These are phyloP conservation scores for Citrus reticulata DNA, from an alignment of 345 rosid genomes.

Conservation along the genomic window DNA sequence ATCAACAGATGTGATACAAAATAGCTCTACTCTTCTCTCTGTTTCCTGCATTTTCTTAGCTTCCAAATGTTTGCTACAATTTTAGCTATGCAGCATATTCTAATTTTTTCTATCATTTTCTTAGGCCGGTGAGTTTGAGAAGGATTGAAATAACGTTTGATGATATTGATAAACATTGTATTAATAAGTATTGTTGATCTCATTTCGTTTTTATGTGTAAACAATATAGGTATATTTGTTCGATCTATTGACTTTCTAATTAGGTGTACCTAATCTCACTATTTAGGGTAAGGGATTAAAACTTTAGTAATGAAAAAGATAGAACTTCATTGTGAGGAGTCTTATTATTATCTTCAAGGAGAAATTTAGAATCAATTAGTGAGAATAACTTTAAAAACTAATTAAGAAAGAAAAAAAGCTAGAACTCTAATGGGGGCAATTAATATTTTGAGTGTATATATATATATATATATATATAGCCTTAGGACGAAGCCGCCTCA, in stretches of 20 bases:
- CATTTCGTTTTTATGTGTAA: background rate
- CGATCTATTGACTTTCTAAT: background rate
- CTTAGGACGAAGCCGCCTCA: conserved; percentile 27
- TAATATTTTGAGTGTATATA: no score
- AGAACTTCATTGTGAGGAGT: background rate
- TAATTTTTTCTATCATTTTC: no score
- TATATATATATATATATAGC: no score
- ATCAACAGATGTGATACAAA: no score
- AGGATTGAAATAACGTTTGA: no score
- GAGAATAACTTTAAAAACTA: background rate
- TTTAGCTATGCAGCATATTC: no score
- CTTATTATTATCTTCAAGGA: background rate
- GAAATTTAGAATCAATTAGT: background rate
- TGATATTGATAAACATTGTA: no score
- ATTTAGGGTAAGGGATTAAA: background rate
- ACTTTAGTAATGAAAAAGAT: background rate
- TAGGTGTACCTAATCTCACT: conserved; percentile 15
- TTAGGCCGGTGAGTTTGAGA: no score
- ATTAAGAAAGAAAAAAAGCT: no score
- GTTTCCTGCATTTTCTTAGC: no score
- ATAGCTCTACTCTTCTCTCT: no score
- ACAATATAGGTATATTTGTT: background rate
- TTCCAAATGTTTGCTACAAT: no score
- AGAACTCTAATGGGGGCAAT: background rate
- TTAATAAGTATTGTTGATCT: background rate